Evolutionary conservation across 2,329 filamentous ascomycete genomes (phyloP).

Genomic region (Helotiales sp.): DNA sequence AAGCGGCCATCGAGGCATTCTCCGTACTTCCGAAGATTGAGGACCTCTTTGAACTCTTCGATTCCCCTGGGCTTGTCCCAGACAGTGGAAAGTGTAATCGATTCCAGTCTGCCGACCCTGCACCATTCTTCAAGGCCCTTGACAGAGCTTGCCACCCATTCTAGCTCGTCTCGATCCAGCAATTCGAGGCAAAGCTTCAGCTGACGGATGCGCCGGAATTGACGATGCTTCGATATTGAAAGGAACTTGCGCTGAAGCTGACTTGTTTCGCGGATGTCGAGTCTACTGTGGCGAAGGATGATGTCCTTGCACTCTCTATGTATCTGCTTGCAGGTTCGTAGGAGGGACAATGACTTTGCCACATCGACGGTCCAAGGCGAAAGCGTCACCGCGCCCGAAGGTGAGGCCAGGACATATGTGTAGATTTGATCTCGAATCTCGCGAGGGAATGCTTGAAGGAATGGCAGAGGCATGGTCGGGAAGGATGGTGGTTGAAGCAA

Average conservation of each 20-base stretch:
- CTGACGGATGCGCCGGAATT: slow-evolving; percentile 19
- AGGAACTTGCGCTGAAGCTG: slow-evolving; percentile 23
- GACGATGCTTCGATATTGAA: slow-evolving; percentile 12
- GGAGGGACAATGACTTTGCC: slow-evolving; percentile 27
- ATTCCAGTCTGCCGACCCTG: slow-evolving; percentile 17
- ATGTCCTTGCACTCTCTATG: slow-evolving; percentile 33
- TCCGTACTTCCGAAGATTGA: slow-evolving; percentile 26
- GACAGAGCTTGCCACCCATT: slow-evolving; percentile 27
- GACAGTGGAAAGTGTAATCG: slow-evolving; percentile 27
- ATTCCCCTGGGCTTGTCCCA: slow-evolving; percentile 28
- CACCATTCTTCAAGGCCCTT: slow-evolving; percentile 20
- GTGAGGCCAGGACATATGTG: slow-evolving; percentile 26
- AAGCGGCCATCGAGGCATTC: slow-evolving; percentile 30
- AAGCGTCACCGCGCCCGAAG: slow-evolving; percentile 24
- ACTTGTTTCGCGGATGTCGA: slow-evolving; percentile 21
- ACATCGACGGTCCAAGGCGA: slow-evolving; percentile 31
- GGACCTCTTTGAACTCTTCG: slow-evolving; percentile 29
- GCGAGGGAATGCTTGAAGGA: slow-evolving; percentile 29
- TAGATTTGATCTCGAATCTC: slow-evolving; percentile 35
- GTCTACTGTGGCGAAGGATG: slow-evolving; percentile 30
- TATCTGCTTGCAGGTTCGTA: slow-evolving; percentile 33
- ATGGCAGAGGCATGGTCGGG: slow-evolving; percentile 19
- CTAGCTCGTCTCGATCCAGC: slow-evolving; percentile 32
- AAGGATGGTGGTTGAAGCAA: background rate
- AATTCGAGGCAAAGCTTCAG: slow-evolving; percentile 30